A percentile compares a stretch with the other conserved stretches of the same genome.
Evolutionary conservation across 345 rosid species (phyloP).

Genomic region (Lagerstroemia speciosa): DNA sequence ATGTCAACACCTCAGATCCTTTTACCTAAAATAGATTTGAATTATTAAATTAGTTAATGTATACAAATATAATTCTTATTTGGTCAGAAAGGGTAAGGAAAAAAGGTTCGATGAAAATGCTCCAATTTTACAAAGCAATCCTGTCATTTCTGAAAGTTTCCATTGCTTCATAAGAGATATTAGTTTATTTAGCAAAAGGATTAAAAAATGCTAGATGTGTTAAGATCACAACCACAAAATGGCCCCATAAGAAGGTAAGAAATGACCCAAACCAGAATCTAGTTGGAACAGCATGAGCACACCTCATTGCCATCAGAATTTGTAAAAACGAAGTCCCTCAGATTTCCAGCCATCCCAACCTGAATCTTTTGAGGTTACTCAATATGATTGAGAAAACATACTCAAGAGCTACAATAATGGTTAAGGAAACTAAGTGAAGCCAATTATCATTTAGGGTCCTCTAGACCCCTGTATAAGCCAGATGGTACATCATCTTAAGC

Average conservation of each 20-base stretch:
- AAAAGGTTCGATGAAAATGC: neutral
- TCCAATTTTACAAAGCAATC: neutral
- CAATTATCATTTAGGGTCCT: neutral
- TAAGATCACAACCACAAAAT: neutral
- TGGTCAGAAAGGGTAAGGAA: neutral
- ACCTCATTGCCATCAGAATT: slow-evolving; percentile 69
- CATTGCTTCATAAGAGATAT: neutral
- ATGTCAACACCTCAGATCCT: slow-evolving; percentile 62
- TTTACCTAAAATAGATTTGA: slow-evolving; percentile 37
- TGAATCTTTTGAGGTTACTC: slow-evolving; percentile 15
- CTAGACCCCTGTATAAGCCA: neutral
- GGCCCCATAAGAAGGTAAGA: neutral
- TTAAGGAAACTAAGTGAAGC: neutral
- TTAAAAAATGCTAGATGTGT: neutral
- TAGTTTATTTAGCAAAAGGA: neutral
- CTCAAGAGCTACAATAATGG: neutral
- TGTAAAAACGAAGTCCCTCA: slow-evolving; percentile 59
- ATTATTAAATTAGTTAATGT: neutral
- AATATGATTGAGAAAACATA: neutral
- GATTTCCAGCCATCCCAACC: slow-evolving; percentile 90
- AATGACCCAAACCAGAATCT: neutral
- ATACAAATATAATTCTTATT: neutral
- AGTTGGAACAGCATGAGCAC: slow-evolving; percentile 2
- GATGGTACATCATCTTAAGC: neutral
- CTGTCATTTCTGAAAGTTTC: neutral